Evolutionary conservation across 257 asterid species (phyloP).

Genomic region (Solanum peruvianum): DNA sequence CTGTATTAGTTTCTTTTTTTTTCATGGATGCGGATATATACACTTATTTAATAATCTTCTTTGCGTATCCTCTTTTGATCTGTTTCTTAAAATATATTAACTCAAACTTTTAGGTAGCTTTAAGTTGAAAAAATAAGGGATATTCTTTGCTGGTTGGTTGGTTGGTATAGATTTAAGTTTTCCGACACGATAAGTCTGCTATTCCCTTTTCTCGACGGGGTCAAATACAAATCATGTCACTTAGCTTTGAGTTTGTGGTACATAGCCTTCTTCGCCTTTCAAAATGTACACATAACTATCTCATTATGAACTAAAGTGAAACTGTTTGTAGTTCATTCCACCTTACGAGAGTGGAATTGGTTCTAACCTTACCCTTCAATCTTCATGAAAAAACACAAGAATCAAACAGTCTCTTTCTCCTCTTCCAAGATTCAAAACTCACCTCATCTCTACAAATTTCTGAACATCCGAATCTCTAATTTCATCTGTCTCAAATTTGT

Average conservation of each 20-base stretch:
- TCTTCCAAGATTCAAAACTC: not conserved
- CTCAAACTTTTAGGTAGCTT: not conserved
- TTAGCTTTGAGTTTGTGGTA: not conserved
- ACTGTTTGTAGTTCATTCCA: not conserved
- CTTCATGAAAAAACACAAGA: not conserved
- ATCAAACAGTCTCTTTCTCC: not conserved
- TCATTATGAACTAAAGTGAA: not conserved
- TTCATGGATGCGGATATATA: not conserved
- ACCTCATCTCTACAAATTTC: not conserved
- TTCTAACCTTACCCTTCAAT: no score
- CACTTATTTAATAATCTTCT: not conserved
- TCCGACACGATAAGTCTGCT: not conserved
- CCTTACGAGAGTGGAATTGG: not conserved
- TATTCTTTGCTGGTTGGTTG: not conserved
- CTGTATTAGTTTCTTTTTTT: not conserved
- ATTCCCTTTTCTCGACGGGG: not conserved
- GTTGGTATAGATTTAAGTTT: not conserved
- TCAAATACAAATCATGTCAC: not conserved
- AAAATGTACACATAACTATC: not conserved
- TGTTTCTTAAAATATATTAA: not conserved
- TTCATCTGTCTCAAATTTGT: not conserved
- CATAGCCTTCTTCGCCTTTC: not conserved
- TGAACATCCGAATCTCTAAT: not conserved
- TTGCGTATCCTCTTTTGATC: not conserved
- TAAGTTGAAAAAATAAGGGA: not conserved